Conservation (phyloP, 2,329 filamentous ascomycete species). For the Trichoderma hamatum region DNA sequence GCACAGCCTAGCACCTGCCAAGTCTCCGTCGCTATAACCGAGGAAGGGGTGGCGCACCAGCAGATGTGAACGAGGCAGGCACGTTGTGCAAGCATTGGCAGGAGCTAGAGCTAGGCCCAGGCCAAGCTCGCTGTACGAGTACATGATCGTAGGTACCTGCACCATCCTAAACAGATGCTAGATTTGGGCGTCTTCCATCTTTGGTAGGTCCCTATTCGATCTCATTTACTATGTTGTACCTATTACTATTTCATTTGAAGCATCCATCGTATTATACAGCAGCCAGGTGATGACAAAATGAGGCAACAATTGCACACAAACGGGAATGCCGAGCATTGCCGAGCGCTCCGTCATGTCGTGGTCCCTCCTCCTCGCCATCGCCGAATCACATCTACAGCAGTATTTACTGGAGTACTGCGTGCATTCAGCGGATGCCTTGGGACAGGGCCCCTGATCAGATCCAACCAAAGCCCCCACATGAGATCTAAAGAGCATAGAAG, state of each 20-base stretch:
- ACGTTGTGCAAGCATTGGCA: slow-evolving; percentile 24
- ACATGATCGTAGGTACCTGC: too few relatives aligned
- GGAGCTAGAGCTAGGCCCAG: neutral
- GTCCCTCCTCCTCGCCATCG: neutral
- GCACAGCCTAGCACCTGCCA: neutral
- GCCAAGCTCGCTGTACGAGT: neutral
- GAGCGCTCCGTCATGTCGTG: neutral
- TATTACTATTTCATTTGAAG: neutral
- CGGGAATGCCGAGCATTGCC: neutral
- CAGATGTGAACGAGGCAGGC: slow-evolving; percentile 8
- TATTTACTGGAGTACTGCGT: neutral
- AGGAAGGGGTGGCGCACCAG: slow-evolving; percentile 6
- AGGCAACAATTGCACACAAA: neutral
- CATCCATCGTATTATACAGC: neutral
- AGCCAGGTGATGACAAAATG: neutral
- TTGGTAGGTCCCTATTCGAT: neutral
- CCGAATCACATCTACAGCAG: neutral
- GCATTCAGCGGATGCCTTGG: slow-evolving; percentile 10
- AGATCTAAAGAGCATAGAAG: slow-evolving; percentile 15
- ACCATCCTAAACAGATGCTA: neutral
- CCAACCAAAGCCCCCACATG: slow-evolving; percentile 2
- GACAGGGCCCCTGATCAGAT: slow-evolving; percentile 18
- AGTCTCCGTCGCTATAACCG: neutral
- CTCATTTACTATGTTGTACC: neutral
- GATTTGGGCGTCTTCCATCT: neutral